Evolutionary conservation across 2,329 filamentous ascomycete genomes (phyloP).

Genomic region (Stachybotrys elegans): DNA sequence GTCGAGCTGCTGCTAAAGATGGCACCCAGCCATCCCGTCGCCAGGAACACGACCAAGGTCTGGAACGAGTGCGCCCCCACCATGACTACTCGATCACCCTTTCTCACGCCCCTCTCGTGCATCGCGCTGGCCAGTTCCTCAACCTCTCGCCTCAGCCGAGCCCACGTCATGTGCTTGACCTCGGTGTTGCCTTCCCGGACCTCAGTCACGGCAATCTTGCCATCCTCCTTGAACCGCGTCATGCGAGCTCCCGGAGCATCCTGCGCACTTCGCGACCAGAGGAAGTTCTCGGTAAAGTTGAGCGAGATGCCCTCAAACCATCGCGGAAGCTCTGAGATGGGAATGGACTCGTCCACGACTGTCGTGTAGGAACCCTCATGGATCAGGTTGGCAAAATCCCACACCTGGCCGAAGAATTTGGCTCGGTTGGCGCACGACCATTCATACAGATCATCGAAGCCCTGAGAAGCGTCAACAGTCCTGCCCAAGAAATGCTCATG

Average conservation of each 20-base stretch:
- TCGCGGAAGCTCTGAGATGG: slow-evolving; percentile 65
- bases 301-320: slow-evolving; percentile 74
- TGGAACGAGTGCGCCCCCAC: slow-evolving; percentile 73
- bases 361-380: slow-evolving; percentile 53
- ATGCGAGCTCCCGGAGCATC: slow-evolving; percentile 39
- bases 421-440: slow-evolving; percentile 60
- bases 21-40: slow-evolving; percentile 64
- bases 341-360: slow-evolving; percentile 64
- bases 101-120: slow-evolving; percentile 57
- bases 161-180: slow-evolving; percentile 59
- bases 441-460: slow-evolving; percentile 49
- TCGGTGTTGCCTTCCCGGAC: slow-evolving; percentile 61
- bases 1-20: slow-evolving; percentile 74
- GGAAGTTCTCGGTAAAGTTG: slow-evolving; percentile 77
- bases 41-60: slow-evolving; percentile 67
- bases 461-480: background rate
- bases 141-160: slow-evolving; percentile 54
- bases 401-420: slow-evolving; percentile 62
- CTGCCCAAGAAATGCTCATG: background rate
- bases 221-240: slow-evolving; percentile 63
- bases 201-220: slow-evolving; percentile 65
- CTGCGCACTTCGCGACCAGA: slow-evolving; percentile 50
- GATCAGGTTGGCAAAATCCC: slow-evolving; percentile 55
- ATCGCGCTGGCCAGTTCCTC: slow-evolving; percentile 61
- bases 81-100: slow-evolving; percentile 70